Percentiles rank a stretch among this genome's conserved stretches.
Conservation (phyloP, 495 filamentous ascomycete species). For the Hyphodiscus hymeniophilus region DNA sequence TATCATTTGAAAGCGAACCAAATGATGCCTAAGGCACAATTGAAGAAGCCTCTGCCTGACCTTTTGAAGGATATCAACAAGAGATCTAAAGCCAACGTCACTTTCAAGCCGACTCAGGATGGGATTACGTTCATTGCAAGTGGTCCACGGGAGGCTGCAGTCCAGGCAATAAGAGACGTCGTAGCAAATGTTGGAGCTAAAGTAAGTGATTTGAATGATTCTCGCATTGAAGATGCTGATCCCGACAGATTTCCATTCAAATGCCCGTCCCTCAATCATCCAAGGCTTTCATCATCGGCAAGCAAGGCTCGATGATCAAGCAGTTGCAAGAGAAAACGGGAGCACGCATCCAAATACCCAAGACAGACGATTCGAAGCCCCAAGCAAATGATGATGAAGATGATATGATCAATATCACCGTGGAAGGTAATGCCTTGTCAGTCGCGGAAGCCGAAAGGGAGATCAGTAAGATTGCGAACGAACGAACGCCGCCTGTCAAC, state of each 20-base stretch:
- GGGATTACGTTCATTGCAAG: constrained; percentile 74
- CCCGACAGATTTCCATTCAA: constrained; percentile 55
- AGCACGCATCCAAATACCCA: constrained; percentile 82
- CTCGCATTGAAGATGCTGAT: constrained; percentile 8
- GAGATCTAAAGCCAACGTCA: constrained; percentile 76
- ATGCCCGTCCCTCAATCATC: constrained; percentile 76
- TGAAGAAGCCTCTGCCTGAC: constrained; percentile 76
- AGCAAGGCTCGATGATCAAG: constrained; percentile 81
- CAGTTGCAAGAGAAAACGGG: constrained; percentile 76
- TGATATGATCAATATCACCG: constrained; percentile 68
- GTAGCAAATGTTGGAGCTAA: constrained; percentile 77
- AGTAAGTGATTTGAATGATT: constrained; percentile 37
- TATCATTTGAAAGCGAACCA: constrained; percentile 57
- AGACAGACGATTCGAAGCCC: constrained; percentile 49
- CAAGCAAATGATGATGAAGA: constrained; percentile 63
- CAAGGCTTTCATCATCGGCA: constrained; percentile 83
- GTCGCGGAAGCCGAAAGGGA: constrained; percentile 72
- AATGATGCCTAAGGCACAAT: constrained; percentile 60
- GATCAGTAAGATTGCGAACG: constrained; percentile 76
- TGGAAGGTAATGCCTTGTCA: constrained; percentile 85
- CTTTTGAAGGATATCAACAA: constrained; percentile 82
- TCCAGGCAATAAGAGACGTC: constrained; percentile 74
- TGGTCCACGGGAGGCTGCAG: constrained; percentile 65
- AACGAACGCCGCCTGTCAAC: constrained; percentile 73
- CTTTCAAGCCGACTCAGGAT: constrained; percentile 57